phyloP scores from a whole-genome alignment of 805 yeast genomes.

The Ogataea haglerorum region DNA sequence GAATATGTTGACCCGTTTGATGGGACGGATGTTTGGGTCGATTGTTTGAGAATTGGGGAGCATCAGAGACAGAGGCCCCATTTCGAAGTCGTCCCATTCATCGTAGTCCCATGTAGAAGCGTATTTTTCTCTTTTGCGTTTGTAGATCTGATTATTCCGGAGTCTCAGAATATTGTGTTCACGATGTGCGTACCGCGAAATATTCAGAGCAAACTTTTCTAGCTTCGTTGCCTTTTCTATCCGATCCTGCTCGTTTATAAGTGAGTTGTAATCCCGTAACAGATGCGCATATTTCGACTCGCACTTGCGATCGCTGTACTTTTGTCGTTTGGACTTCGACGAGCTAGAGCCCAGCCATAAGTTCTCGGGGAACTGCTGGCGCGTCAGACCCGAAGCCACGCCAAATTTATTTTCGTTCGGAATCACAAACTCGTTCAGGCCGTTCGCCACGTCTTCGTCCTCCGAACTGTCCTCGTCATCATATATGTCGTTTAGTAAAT shows the following conservation, averaged over 20 bases:
- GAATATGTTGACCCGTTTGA: slow-evolving; percentile 63
- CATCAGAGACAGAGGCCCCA: slow-evolving; percentile 24
- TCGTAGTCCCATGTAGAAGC: slow-evolving; percentile 43
- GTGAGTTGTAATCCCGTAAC: slow-evolving; percentile 20
- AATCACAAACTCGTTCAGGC: slow-evolving; percentile 30
- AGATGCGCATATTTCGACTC: slow-evolving; percentile 18
- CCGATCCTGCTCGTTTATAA: slow-evolving; percentile 22
- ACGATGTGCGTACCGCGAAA: slow-evolving; percentile 28
- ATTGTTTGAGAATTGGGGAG: slow-evolving; percentile 22
- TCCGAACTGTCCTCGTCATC: slow-evolving; percentile 24
- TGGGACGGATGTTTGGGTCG: slow-evolving; percentile 37
- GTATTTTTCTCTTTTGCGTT: slow-evolving; percentile 24
- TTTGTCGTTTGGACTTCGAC: slow-evolving; percentile 9
- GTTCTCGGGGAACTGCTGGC: slow-evolving; percentile 6
- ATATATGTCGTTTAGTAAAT: slow-evolving; percentile 23
- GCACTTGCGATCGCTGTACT: slow-evolving; percentile 9
- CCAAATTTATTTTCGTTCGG: slow-evolving; percentile 12
- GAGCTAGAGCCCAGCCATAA: slow-evolving; percentile 1
- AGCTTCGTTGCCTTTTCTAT: slow-evolving; percentile 26
- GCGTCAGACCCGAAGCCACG: slow-evolving; percentile 1
- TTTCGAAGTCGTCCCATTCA: slow-evolving; percentile 35
- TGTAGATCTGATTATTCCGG: slow-evolving; percentile 27
- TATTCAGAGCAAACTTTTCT: slow-evolving; percentile 28
- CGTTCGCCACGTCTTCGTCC: slow-evolving; percentile 44
- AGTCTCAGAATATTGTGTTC: slow-evolving; percentile 28